Conservation (phyloP, 129 eudicot genomes). For the Flaveria robusta region DNA sequence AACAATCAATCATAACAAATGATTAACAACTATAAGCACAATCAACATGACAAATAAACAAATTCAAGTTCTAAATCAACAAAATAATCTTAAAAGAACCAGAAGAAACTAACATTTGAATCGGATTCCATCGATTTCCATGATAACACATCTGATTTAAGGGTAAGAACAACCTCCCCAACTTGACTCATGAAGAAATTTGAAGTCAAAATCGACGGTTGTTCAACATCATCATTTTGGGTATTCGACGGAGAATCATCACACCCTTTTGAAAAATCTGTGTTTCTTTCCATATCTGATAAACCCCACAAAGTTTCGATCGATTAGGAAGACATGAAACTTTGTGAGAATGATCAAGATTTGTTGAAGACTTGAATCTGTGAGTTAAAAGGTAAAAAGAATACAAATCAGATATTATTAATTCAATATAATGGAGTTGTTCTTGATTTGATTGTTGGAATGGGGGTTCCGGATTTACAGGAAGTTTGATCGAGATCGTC, state of each 20-base stretch:
- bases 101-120: slow-evolving; percentile 48
- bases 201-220: slow-evolving; percentile 36
- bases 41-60: background rate
- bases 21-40: background rate
- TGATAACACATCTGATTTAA: slow-evolving; percentile 49
- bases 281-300: slow-evolving; percentile 46
- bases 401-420: background rate
- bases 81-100: background rate
- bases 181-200: slow-evolving; percentile 55
- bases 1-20: background rate
- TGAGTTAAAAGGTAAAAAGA: background rate
- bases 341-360: slow-evolving; percentile 4
- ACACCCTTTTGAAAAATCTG: slow-evolving; percentile 26
- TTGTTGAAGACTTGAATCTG: background rate
- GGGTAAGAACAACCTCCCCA: slow-evolving; percentile 66
- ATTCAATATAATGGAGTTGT: slow-evolving; percentile 1
- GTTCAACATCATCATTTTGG: slow-evolving; percentile 22
- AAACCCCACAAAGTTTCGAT: slow-evolving; percentile 7
- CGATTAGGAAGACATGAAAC: background rate
- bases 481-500: background rate
- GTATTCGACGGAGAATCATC: slow-evolving; percentile 31
- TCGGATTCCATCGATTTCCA: slow-evolving; percentile 57
- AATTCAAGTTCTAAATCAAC: background rate
- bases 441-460: slow-evolving; percentile 9
- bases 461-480: slow-evolving; percentile 14